Evolutionary conservation across 352 stramenopile genomes (phyloP).

Genomic region (Pythium aphanidermatum): DNA sequence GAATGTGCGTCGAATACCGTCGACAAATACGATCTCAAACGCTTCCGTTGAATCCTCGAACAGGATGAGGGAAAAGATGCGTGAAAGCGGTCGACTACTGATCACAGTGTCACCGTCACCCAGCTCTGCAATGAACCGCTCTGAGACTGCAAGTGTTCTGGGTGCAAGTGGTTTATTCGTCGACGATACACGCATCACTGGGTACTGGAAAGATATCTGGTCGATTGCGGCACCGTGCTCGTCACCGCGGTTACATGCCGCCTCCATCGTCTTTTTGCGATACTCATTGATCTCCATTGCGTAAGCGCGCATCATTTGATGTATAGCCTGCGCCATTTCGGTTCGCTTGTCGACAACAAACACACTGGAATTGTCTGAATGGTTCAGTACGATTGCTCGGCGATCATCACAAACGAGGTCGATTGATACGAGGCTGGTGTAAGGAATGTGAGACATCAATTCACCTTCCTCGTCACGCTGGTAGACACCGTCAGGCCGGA

Average conservation of each 20-base stretch:
- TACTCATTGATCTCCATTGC: slow-evolving; percentile 83
- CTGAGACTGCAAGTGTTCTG: slow-evolving; percentile 53
- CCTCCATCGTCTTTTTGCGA: slow-evolving; percentile 71
- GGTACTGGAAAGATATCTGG: slow-evolving; percentile 59
- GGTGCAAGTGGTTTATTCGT: slow-evolving; percentile 28
- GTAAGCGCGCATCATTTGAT: slow-evolving; percentile 65
- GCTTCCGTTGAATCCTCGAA: slow-evolving; percentile 51
- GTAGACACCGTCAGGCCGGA: slow-evolving; percentile 68
- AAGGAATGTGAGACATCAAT: slow-evolving; percentile 73
- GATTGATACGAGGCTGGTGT: slow-evolving; percentile 78
- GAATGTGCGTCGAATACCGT: slow-evolving; percentile 67
- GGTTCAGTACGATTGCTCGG: slow-evolving; percentile 65
- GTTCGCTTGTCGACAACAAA: slow-evolving; percentile 62
- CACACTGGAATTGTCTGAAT: slow-evolving; percentile 78
- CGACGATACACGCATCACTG: slow-evolving; percentile 52
- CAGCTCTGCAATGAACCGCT: slow-evolving; percentile 67
- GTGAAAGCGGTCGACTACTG: slow-evolving; percentile 57
- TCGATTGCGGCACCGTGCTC: slow-evolving; percentile 16
- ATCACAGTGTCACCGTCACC: slow-evolving; percentile 46
- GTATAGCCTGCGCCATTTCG: slow-evolving; percentile 65
- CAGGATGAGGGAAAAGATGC: slow-evolving; percentile 67
- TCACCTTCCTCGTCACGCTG: slow-evolving; percentile 71
- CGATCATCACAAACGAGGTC: slow-evolving; percentile 75
- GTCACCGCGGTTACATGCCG: slow-evolving; percentile 40
- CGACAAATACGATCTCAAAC: slow-evolving; percentile 73